Evolutionary conservation across 345 rosid genomes (phyloP), one percentile per base, ranked within the genome.

Genomic region (Eucalyptus victrix): DNA sequence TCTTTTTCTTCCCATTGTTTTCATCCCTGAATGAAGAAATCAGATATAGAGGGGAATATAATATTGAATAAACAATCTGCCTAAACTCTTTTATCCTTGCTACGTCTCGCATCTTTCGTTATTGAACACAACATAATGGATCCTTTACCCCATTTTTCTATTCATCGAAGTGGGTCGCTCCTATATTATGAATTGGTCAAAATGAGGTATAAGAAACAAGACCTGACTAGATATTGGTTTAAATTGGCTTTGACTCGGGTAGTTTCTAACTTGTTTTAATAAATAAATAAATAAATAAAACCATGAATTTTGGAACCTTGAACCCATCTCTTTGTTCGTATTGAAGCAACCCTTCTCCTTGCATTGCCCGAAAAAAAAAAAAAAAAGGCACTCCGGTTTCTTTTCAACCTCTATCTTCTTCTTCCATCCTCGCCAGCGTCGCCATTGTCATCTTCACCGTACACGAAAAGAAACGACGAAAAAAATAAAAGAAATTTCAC

Each of bases 101-200:
- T 9, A 56, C 6, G 24, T 56, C 6, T 56, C 62, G 12, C 13
- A 23, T 56, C 62, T 56, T 24, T 56, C 13, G 12, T 8, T 23
- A 8, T 4, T 23, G 62, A 56, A 56, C 28, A 18, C 28, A 1
- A 4, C 5, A 4, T 1, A 2, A 56, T 23, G 62, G 28, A 2
- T 8, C 12, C 3, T 0, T 0, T 56, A 24, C 6, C 28, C 62
- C 62, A 10, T 24, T 56, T 24, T 56, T 56, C 62, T 24, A 10
- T 56, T 24, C 62, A 56, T 56, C 3, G 62, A 9, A 56, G 6
- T 56, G 62, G 28, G 62, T 56, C 1, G 30, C 62, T 56, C 62
- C 62, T 10, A 24, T 56, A 56, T 56, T 56, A 56, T 56, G 30
- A 56, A 56, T 56, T 9, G 6, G 30, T 56, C 62, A 23, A 56